Conservation (phyloP, 1,139 yeast species). For the Debaryomyces sp. region DNA sequence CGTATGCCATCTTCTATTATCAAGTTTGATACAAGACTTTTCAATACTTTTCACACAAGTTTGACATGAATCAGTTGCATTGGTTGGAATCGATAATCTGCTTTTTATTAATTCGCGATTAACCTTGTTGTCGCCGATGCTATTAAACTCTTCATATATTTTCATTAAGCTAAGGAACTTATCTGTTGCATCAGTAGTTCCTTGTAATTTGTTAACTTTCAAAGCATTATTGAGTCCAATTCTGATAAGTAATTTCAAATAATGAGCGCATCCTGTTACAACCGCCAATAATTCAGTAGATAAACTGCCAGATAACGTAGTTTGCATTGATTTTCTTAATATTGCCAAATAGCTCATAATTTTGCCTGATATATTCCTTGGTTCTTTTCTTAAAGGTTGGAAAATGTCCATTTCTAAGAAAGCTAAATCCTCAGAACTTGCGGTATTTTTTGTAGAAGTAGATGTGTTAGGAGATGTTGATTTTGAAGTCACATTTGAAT, state of each 20-base stretch:
- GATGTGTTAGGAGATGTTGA: neutral
- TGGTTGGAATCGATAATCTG: slow-evolving; percentile 48
- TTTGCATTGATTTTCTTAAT: slow-evolving; percentile 57
- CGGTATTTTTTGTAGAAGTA: slow-evolving; percentile 8
- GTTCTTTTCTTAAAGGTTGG: slow-evolving; percentile 62
- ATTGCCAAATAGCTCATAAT: slow-evolving; percentile 76
- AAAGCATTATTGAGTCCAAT: slow-evolving; percentile 79
- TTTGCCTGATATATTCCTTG: slow-evolving; percentile 84
- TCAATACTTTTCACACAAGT: slow-evolving; percentile 78
- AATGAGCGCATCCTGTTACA: slow-evolving; percentile 92
- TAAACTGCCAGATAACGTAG: slow-evolving; percentile 59
- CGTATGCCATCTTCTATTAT: slow-evolving; percentile 77
- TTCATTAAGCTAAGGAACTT: slow-evolving; percentile 53
- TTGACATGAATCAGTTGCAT: slow-evolving; percentile 78
- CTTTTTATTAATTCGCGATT: slow-evolving; percentile 32
- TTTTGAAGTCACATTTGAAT: slow-evolving; percentile 1
- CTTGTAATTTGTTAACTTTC: slow-evolving; percentile 60
- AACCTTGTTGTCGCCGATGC: slow-evolving; percentile 1
- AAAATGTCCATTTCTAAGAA: slow-evolving; percentile 21
- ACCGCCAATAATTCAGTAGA: slow-evolving; percentile 66
- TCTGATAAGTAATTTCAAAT: slow-evolving; percentile 80
- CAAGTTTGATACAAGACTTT: slow-evolving; percentile 68
- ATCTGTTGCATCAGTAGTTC: slow-evolving; percentile 64
- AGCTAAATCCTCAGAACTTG: slow-evolving; percentile 1
- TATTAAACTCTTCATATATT: slow-evolving; percentile 27